Base-by-base conservation (phyloP, 2,329 filamentous ascomycete species). In the Fusarium sp. region DNA sequence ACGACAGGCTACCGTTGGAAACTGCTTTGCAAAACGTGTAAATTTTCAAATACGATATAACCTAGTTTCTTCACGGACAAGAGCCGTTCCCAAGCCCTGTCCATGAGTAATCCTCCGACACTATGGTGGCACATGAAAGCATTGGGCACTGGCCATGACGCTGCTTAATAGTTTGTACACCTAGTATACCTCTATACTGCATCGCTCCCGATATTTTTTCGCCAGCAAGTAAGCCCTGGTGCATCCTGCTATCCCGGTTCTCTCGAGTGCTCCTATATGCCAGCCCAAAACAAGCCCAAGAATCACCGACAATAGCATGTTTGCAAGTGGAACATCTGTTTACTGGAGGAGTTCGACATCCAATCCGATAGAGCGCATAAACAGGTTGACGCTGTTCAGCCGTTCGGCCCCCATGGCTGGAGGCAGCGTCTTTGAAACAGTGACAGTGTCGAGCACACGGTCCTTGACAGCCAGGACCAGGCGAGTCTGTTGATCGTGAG, bases 331-430 rank as follows among this genome's bases (percentile, higher is more conserved):
- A 61, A 52, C 46, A 45, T 47, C 36, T 55, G 21, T 63, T 70
- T 72, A 78, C 69, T 77, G 75, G 59, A 87, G 76, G 47, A 89
- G 77, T 69, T 97, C 95, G 46, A 99, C 95, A 79, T 99, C 95
- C 73, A 99, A 83, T n/a, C 95, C 95, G 76, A 99, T 97, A 52
- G 94, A 95, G 71, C 93, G 90, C 93, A 99, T 97, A 76, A 99
- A 99, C 52, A 99, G 80, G 74, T 99, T 99, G 67, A 99, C 95
- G 72, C 97, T 97, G 55, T 90, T 89, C 54, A 97, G 81, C 57
- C 94, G 88, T 73, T 92, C 88, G 57, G 87, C 87, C 11, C 91
- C 88, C 87, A 98, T 92, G 53, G 95, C 90, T 14, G 88, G 84
- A 15, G 95, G 94, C 31, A 99, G 82, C 2, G 92, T 94, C 82